Base-by-base conservation (phyloP, 768 basidiomycete genomes). In the Holtermannia corniformis region DNA sequence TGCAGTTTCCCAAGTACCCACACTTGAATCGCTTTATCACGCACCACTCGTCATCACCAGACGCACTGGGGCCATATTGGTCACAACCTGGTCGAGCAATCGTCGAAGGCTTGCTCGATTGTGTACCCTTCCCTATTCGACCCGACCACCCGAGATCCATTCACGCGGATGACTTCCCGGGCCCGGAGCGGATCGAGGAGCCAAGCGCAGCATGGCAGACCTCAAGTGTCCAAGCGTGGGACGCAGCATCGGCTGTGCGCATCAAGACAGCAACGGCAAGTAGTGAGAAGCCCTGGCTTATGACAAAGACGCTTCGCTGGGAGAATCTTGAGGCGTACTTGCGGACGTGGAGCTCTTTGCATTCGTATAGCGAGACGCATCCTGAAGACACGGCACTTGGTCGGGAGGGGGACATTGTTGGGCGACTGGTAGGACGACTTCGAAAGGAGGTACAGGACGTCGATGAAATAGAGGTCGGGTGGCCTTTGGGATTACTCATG, bases 21-120 rank as follows among this genome's bases (percentile, higher is more conserved):
- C 67, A 77, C 1, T 69, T 83, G 24, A 78, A 79, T 0, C 76
- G 79, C 0, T 72, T 80, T 13, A 83, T 89, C 55, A 78, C 13
- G 21, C 55, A 56, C 50, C 54, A 51, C 37, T 50, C 58, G 16
- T n/a, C 24, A 23, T 46, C 41, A 16, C 27, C 40, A 10, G 19
- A 28, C 26, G 80, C 81, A 41, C 67, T 86, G 4, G 87, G 87
- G 0, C 79, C 81, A 1, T 79, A 87, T 64, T 90, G 86, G 79
- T 79, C 89, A 60, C 81, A 83, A 25, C 87, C 88, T 0, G 88
- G 88, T 14, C 78, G 88, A 12, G 79, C 79, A 0, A 82, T 88
- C 56, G 77, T 90, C 21, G 83, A 86, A 51, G 76, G 76, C 4
- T 80, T 86, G 62, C 78, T 90, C 2, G 75, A 81, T 5, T 80